A percentile compares a stretch with the other conserved stretches of the same genome.
phyloP scores from a whole-genome alignment of 2,329 filamentous ascomycete genomes.

The Claviceps monticola region DNA sequence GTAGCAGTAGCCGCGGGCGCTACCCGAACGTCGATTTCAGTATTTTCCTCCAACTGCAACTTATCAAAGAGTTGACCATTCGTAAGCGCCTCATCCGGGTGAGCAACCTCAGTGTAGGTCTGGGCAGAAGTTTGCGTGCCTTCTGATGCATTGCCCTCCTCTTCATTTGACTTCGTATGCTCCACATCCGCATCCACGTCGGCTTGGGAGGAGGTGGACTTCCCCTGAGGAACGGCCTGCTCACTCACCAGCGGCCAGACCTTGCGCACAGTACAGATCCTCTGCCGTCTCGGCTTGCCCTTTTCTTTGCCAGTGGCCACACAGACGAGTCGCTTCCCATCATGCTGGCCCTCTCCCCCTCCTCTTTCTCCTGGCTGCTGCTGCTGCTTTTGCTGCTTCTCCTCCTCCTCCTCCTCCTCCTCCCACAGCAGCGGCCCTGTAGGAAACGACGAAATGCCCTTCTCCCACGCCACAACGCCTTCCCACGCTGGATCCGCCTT shows the following conservation, averaged over 20 bases:
- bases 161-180: slow-evolving; percentile 15
- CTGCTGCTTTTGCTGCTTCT: slow-evolving; percentile 15
- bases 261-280: slow-evolving; percentile 37
- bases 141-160: slow-evolving; percentile 6
- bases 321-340: slow-evolving; percentile 18
- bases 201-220: no score
- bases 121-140: slow-evolving; percentile 15
- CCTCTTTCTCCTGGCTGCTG: slow-evolving; percentile 22
- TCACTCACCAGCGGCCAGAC: slow-evolving; percentile 13
- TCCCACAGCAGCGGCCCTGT: slow-evolving; percentile 44
- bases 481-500: slow-evolving; percentile 52
- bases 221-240: background rate
- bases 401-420: slow-evolving; percentile 26
- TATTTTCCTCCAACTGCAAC: slow-evolving; percentile 15
- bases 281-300: slow-evolving; percentile 30
- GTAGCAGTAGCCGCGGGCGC: background rate
- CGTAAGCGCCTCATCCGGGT: slow-evolving; percentile 12
- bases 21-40: slow-evolving; percentile 6
- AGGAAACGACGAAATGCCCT: slow-evolving; percentile 38
- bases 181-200: slow-evolving; percentile 3
- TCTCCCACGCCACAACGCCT: slow-evolving; percentile 36
- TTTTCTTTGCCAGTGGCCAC: slow-evolving; percentile 35
- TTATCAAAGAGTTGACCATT: slow-evolving; percentile 19
- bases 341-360: slow-evolving; percentile 27
- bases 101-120: background rate